phyloP scores from a whole-genome alignment of 2,329 filamentous ascomycete genomes.

The Nothopassalora personata region DNA sequence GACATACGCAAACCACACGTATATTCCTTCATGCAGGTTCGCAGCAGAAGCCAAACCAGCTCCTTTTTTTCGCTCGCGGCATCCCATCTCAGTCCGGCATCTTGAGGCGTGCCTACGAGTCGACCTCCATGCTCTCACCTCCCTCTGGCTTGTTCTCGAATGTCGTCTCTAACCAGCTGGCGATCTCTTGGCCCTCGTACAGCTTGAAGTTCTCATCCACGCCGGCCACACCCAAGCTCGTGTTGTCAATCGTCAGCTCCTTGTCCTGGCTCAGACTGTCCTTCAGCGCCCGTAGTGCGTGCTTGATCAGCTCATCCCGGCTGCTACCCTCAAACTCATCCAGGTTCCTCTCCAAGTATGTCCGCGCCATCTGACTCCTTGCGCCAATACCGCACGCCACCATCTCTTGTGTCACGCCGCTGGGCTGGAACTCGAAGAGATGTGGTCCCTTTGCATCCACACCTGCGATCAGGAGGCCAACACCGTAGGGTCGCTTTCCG shows the following conservation, averaged over 20 bases:
- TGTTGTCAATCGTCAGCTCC: conserved; percentile 95
- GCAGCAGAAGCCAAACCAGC: not conserved
- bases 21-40: not conserved
- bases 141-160: conserved; percentile 42
- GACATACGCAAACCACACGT: not conserved
- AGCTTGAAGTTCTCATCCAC: conserved; percentile 86
- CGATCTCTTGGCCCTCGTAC: conserved; percentile 82
- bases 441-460: conserved; percentile 92
- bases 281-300: conserved; percentile 86
- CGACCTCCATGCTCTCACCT: conserved; percentile 31
- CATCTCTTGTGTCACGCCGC: conserved; percentile 96
- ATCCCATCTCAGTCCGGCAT: not conserved
- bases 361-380: conserved; percentile 93
- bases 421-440: conserved; percentile 97
- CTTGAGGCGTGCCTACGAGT: conserved; percentile 15
- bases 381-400: conserved; percentile 92
- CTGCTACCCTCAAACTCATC: conserved; percentile 72
- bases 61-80: not conserved
- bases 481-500: conserved; percentile 92
- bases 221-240: conserved; percentile 81
- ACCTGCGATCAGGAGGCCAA: conserved; percentile 85
- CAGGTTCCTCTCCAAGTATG: conserved; percentile 89
- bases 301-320: conserved; percentile 81
- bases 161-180: conserved; percentile 73
- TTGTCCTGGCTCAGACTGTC: conserved; percentile 96